Percentiles rank a stretch among this genome's conserved stretches.
Conservation (phyloP, 2,329 filamentous ascomycete genomes). For the Simplicillium sp. region DNA sequence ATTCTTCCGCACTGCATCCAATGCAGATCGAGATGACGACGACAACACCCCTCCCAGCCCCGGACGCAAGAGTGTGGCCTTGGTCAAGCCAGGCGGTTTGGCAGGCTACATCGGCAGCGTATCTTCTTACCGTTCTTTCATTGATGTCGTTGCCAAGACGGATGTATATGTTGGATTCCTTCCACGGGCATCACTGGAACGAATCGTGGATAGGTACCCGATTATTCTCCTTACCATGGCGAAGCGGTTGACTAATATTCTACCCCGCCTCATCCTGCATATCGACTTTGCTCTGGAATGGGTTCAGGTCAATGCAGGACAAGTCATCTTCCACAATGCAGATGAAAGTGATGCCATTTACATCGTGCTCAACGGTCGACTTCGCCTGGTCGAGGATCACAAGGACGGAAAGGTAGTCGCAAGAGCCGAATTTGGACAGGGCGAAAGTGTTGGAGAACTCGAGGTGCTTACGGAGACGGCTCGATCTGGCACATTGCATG, state of each 20-base stretch:
- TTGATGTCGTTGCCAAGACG: conserved; percentile 93
- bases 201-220: conserved; percentile 87
- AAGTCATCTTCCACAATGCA: conserved; percentile 86
- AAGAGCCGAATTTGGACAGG: conserved; percentile 88
- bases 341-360: conserved; percentile 98
- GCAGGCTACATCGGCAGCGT: conserved; percentile 92
- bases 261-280: conserved; percentile 84
- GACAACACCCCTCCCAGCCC: conserved; percentile 36
- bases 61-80: conserved; percentile 62
- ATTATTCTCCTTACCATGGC: conserved; percentile 92
- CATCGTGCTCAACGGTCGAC: conserved; percentile 86
- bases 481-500: conserved; percentile 84
- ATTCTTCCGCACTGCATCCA: conserved; percentile 11
- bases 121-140: conserved; percentile 91
- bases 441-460: conserved; percentile 92
- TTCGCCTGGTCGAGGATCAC: conserved; percentile 75
- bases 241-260: conserved; percentile 79
- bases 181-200: conserved; percentile 73
- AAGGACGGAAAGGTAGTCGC: conserved; percentile 76
- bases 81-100: conserved; percentile 90
- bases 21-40: conserved; percentile 16
- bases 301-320: conserved; percentile 91
- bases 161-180: conserved; percentile 97
- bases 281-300: conserved; percentile 98
- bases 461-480: conserved; percentile 93